Base-by-base conservation (phyloP, 306 rosid genomes). In the Dalbergia oliveri region DNA sequence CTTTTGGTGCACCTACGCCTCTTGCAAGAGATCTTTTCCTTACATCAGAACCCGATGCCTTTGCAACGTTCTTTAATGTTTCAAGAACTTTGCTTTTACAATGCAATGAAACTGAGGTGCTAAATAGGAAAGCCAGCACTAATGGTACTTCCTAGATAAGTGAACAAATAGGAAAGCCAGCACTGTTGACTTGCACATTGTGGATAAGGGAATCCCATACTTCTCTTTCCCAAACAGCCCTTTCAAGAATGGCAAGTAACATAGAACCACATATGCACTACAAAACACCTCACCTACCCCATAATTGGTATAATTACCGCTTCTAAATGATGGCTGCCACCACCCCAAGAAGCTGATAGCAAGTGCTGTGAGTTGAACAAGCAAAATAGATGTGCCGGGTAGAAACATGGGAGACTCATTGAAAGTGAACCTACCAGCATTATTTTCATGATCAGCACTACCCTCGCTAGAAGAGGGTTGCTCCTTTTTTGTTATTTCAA, bases 401-500 rank as follows among this genome's bases (percentile, higher is more conserved):
- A 94, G 50, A 45, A 92, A 92, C 3, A 83, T 3, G 9, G 87
- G 85, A 3, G 97, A 91, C 66, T 86, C 76, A 6, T 89, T 84
- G 49, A 94, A 92, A 6, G 86, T 84, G 80, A 88, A 76, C 45
- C 26, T 83, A 3, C 85, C 83, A 1, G 10, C 78, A 51, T 86
- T 66, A 18, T 0, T 26, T 18, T 62, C 49, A 8, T 23, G 7
- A 16, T 5, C 79, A 3, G 21, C 41, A 12, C 84, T n/a, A 45
- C 6, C 63, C 1, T 58, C 56, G 10, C 71, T 31, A 34, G 59
- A 72, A 18, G 79, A 74, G 41, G 76, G 61, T 15, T 64, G 13
- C 4, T 88, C 85, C 63, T 89, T 94, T 19, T 75, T 70, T 12
- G 96, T 90, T 14, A 94, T 79, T 49, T 90, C 94, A 69, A 94